Evolutionary conservation across 495 filamentous ascomycete species (phyloP), one percentile per base, ranked within the genome.

Genomic region (Achaetomiella virescens): DNA sequence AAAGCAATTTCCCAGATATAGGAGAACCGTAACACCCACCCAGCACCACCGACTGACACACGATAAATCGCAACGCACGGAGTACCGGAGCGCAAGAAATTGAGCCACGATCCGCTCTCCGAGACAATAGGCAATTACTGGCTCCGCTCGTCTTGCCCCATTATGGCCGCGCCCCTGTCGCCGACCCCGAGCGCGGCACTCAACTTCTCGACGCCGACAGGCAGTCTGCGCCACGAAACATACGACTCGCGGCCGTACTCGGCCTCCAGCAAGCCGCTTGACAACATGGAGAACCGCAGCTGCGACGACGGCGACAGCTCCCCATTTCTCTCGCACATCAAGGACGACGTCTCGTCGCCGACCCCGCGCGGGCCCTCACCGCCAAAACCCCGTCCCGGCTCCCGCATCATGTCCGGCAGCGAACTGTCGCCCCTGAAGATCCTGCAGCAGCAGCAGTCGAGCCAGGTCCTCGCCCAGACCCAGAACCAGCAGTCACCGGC

Each of bases 391-490:
- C 76, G 75, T 11, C 67, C 69, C n/a, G 67, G 71, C 21, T 77
- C 73, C 5, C 67, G 74, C 55, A 70, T 78, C 50, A 63, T 76
- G 22, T 76, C 75, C 38, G 76, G 76, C 57, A 72, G 55, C 42
- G 76, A 74, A 54, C 70, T 78, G 33, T 75, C 76, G 29, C 76
- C 76, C 56, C 70, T 78, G 11, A 78, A 76, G 69, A 77, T 78
- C 27, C 63, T 78, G 29, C 68, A 69, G 59, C 58, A 61, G 45
- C 61, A 62, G 36, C 61, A 63, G 38, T 57, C 57, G 24, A 61
- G 50, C 31, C 62, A 59, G 49, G 21, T 60, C 31, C 55, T 57
- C 8, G 31, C 55, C 1, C 52, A 58, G 33, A 62, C 22, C 40
- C 35, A 38, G 12, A 54, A 27, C 53, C 40, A 37, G 20, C 43